Conservation (phyloP, 1,284 basidiomycete species). For the Fomitopsis betulina region DNA sequence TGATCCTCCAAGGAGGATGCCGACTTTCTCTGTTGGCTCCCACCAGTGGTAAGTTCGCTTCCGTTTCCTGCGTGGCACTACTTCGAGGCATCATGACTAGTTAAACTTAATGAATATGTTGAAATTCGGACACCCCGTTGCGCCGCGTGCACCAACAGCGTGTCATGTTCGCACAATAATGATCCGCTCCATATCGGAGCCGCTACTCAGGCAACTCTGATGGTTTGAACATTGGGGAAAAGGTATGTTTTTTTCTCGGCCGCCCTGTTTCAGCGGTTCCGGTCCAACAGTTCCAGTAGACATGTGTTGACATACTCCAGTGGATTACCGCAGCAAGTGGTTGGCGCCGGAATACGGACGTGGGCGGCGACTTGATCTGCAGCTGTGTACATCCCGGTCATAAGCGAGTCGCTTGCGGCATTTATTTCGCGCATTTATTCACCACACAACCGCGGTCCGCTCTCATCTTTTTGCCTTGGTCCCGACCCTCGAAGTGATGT, state of each 20-base stretch:
- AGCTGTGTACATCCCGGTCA: background rate
- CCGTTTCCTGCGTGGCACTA: background rate
- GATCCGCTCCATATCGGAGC: conserved; percentile 4
- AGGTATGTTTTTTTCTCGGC: background rate
- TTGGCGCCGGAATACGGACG: background rate
- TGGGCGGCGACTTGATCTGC: background rate
- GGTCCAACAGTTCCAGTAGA: background rate
- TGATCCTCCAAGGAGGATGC: background rate
- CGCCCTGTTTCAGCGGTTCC: background rate
- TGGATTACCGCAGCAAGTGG: background rate
- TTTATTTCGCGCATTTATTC: background rate
- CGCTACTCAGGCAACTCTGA: background rate
- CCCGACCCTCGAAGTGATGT: background rate
- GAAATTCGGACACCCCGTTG: background rate
- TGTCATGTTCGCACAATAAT: background rate
- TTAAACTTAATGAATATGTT: too few species aligned
- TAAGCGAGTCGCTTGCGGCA: background rate
- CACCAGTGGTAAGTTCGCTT: background rate
- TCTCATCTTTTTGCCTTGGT: background rate
- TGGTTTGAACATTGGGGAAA: background rate
- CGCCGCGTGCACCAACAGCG: background rate
- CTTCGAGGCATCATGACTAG: background rate
- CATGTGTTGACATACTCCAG: background rate
- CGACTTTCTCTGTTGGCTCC: background rate
- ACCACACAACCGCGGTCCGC: background rate